Base-by-base conservation (phyloP, 1,284 basidiomycete genomes). In the Apiotrichum sp. region DNA sequence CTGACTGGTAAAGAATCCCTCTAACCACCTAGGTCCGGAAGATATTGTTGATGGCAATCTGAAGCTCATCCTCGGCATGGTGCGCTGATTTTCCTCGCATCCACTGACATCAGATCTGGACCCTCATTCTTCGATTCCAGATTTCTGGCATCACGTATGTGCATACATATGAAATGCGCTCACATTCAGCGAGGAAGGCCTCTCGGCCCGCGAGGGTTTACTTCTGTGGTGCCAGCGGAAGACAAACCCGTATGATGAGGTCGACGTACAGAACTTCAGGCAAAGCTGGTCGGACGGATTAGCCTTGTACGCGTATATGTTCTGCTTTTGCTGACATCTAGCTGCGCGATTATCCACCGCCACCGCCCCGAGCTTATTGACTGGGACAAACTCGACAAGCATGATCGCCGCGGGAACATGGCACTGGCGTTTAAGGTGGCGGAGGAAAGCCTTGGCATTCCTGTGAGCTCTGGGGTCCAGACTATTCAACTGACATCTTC, bases 41-140 rank as follows among this genome's bases (percentile, higher is more conserved):
- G 93, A 98, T 73, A 97, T 98, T 70, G 93, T 98, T 58, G 95
- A 98, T 72, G 93, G 93, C 33, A 97, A 97, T 73, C 77, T 95
- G 60, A 98, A 98, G 76, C 87, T 98, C 55, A 97, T 96, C 52
- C 83, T 98, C 14, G 95, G 95, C 38, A 93, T 98, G 89, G 74
- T 74, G 48, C 50, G 71, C 56, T 29, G 1, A 7, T 14, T 6
- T 5, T 6, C 3, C 1, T 3, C 7, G 43, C 3, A 39, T 9
- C n/a, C 8, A 29, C 55, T 65, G 48, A 58, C 47, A 14, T 10
- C 63, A 76, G 74, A 98, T 98, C 66, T 98, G 95, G 95, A 96
- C 92, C 0, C 82, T 98, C 41, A 95, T 98, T 70, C 82, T 96
- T 36, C 86, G 93, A 3, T 98, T 98, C 75, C 96, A 93, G 31